Conservation (phyloP, 495 filamentous ascomycete genomes). For the Aspergillus cristatus region DNA sequence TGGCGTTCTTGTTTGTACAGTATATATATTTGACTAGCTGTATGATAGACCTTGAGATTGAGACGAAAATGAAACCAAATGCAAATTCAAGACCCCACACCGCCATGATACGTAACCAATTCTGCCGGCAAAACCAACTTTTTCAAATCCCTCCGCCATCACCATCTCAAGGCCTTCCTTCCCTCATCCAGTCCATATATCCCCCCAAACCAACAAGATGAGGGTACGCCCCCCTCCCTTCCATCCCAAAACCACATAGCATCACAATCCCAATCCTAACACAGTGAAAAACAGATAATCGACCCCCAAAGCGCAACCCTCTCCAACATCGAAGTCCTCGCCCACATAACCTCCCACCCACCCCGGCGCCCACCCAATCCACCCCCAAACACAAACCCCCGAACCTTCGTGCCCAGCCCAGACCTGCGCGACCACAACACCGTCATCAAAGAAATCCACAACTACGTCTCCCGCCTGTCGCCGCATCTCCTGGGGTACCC, state of each 20-base stretch:
- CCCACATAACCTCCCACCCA: conserved; percentile 43
- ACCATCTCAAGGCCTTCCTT: too few species aligned
- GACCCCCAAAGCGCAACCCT: conserved; percentile 53
- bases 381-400: conserved; percentile 29
- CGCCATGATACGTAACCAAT: too few species aligned
- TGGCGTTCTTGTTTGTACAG: too few species aligned
- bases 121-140: too few species aligned
- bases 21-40: too few species aligned
- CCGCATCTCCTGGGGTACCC: conserved; percentile 31
- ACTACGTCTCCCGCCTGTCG: conserved; percentile 32
- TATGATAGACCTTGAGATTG: too few species aligned
- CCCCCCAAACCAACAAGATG: conserved; percentile 19
- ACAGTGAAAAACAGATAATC: conserved; percentile 36
- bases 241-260: neutral
- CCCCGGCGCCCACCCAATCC: conserved; percentile 33
- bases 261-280: too few species aligned
- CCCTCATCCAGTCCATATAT: conserved; percentile 1
- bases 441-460: conserved; percentile 44
- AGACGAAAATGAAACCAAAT: too few species aligned
- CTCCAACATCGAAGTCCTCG: conserved; percentile 57
- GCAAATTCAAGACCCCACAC: too few species aligned
- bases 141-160: too few species aligned
- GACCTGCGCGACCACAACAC: conserved; percentile 41
- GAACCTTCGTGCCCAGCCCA: conserved; percentile 34
- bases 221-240: conserved; percentile 15